phyloP scores from a whole-genome alignment of 805 yeast genomes.

The Metschnikowia aberdeeniae region DNA sequence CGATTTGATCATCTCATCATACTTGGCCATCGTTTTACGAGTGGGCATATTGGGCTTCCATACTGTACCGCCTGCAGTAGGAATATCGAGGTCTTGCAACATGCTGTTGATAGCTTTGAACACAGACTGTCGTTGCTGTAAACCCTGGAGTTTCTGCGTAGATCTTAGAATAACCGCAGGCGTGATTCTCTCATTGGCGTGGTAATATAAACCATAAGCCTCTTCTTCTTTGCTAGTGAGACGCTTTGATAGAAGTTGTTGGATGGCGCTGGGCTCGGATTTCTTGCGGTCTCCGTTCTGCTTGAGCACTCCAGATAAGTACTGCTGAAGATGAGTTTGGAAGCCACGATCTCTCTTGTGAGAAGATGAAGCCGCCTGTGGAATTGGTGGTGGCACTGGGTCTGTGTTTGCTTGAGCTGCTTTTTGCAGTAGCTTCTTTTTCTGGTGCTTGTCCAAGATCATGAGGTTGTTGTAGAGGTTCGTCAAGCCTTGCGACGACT shows the following conservation, averaged over 20 bases:
- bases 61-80: conserved; percentile 48
- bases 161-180: conserved; percentile 87
- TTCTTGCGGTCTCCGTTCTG: conserved; percentile 25
- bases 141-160: conserved; percentile 42
- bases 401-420: conserved; percentile 21
- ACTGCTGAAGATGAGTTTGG: conserved; percentile 45
- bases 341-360: conserved; percentile 37
- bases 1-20: conserved; percentile 67
- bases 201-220: conserved; percentile 77
- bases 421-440: conserved; percentile 48
- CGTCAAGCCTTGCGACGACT: conserved; percentile 84
- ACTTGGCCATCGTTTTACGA: conserved; percentile 65
- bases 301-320: conserved; percentile 33
- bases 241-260: conserved; percentile 47
- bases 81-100: conserved; percentile 74
- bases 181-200: conserved; percentile 59
- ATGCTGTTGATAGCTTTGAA: conserved; percentile 69
- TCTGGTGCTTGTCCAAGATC: conserved; percentile 59
- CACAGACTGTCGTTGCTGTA: conserved; percentile 60
- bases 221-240: conserved; percentile 76
- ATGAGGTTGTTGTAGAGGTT: conserved; percentile 79
- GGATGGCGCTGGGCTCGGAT: conserved; percentile 37
- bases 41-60: conserved; percentile 87
- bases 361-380: conserved; percentile 49
- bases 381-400: conserved; percentile 58